Base-by-base conservation (phyloP, 2,329 filamentous ascomycete genomes). In the Colletotrichum somersetense region DNA sequence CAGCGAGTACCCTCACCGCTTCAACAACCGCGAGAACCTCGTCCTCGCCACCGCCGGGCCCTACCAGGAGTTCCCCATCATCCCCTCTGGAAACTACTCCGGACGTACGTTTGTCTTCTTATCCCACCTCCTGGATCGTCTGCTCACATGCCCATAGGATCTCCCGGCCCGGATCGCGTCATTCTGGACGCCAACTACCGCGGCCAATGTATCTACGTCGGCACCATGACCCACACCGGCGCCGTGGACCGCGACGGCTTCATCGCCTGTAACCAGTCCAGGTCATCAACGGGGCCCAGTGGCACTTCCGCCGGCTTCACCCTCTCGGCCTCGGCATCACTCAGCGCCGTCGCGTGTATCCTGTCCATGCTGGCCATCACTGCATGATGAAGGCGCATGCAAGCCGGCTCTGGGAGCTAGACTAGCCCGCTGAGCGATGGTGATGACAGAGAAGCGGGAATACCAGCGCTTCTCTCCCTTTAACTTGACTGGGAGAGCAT, bases 181-280 rank as follows among this genome's bases (percentile, higher is more conserved):
- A 79, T 93, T 12, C 89, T 93, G 82, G 91, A 89, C 77, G 83
- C 77, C 0, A 18, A 58, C 8, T 62, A 70, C 55, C 66, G 33
- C 30, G 42, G 61, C 61, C 73, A 80, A 20, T 88, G 91, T 75
- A 71, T 86, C 69, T 85, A 88, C 56, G 91, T 90, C 18, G 91
- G 90, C 48, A 83, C 87, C 38, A 92, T 93, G 74, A 93, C 92
- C 0, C 92, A 93, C 77, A 92, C 89, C 30, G 91, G 91, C 38
- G 91, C 91, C 23, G 89, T 86, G 62, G 90, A 33, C 30, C 70
- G 90, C 10, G 90, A 93, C 79, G 84, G 87, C 80, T 93, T 93
- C 80, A 89, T 93, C 67, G 87, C 84, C n/a, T 93, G 91, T 80
- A 72, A 70, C 48, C 55, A 59, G 77, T 74, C 20, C 2, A 56